Evolutionary conservation across 108 stramenopile species (phyloP).

Genomic region (Epithemia pelagica): DNA sequence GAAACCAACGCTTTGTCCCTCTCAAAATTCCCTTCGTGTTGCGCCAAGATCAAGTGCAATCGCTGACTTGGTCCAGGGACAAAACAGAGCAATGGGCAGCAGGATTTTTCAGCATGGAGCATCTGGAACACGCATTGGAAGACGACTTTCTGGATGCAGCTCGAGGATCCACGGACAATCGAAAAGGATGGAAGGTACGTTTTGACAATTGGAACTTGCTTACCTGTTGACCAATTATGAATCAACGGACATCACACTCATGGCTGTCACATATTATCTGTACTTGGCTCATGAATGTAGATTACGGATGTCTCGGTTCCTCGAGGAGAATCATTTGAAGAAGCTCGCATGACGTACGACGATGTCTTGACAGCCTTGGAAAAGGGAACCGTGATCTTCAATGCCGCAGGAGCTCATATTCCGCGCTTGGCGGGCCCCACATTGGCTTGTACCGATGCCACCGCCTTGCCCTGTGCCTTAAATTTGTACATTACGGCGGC

Average conservation of each 20-base stretch:
- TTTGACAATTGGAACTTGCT: not conserved
- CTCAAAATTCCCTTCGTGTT: constrained; percentile 64
- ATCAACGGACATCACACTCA: not conserved
- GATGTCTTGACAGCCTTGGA: constrained; percentile 59
- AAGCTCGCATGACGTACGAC: constrained; percentile 67
- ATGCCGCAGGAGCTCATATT: constrained; percentile 76
- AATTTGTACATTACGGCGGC: constrained; percentile 85
- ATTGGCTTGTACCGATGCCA: constrained; percentile 73
- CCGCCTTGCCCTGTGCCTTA: constrained; percentile 63
- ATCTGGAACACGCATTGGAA: constrained; percentile 56
- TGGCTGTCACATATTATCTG: not conserved
- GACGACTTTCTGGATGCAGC: constrained; percentile 82
- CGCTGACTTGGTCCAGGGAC: constrained; percentile 23
- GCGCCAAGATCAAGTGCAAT: constrained; percentile 26
- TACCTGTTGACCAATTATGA: constrained; percentile 1
- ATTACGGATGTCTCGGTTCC: constrained; percentile 62
- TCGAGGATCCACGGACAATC: constrained; percentile 68
- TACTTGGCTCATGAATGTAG: constrained; percentile 17
- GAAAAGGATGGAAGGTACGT: constrained; percentile 65
- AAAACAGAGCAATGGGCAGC: no score
- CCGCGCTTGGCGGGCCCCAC: constrained; percentile 71
- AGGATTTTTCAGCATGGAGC: constrained; percentile 49
- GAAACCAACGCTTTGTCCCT: constrained; percentile 13
- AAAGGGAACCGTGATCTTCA: constrained; percentile 82
- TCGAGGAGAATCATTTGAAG: constrained; percentile 65